A percentile compares a stretch with the other conserved stretches of the same genome.
phyloP scores from a whole-genome alignment of 169 alveolate genomes.

The Ichthyophthirius multifiliis region DNA sequence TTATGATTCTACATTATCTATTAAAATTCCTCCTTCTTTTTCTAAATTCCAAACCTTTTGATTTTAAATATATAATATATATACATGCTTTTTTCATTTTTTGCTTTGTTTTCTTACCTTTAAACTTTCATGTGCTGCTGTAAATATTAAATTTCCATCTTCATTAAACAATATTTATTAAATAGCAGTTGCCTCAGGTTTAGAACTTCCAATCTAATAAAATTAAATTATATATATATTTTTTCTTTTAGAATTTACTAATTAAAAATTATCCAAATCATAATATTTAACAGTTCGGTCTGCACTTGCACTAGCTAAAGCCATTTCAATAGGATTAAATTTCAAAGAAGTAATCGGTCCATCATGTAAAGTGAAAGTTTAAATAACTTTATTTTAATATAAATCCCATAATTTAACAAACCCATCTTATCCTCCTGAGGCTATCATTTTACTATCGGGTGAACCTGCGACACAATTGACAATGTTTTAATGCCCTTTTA shows the following conservation, averaged over 20 bases:
- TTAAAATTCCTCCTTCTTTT: not conserved
- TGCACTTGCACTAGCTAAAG: conserved; percentile 65
- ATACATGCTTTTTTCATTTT: not conserved
- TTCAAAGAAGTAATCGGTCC: conserved; percentile 50
- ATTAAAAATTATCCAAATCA: conserved; percentile 67
- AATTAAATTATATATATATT: not conserved
- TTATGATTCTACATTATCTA: conserved; percentile 36
- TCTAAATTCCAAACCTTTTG: conserved; percentile 43
- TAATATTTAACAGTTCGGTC: conserved; percentile 75
- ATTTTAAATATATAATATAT: not conserved
- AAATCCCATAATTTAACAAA: conserved; percentile 32
- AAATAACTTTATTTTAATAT: not conserved
- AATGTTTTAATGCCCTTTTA: conserved; percentile 59
- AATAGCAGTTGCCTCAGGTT: conserved; percentile 51
- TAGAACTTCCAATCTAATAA: conserved; percentile 31
- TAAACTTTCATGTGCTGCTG: conserved; percentile 55
- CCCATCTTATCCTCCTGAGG: conserved; percentile 79
- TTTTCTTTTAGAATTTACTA: conserved; percentile 9
- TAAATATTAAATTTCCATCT: conserved; percentile 43
- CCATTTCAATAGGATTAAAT: conserved; percentile 73
- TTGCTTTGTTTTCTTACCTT: not conserved
- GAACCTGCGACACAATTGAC: conserved; percentile 52
- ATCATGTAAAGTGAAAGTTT: conserved; percentile 33
- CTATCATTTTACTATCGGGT: conserved; percentile 83
- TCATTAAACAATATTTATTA: conserved; percentile 43